These are phyloP conservation scores for Penicillium polonicum DNA, from an alignment of 2,329 filamentous ascomycete species.

Conservation along the genomic window DNA sequence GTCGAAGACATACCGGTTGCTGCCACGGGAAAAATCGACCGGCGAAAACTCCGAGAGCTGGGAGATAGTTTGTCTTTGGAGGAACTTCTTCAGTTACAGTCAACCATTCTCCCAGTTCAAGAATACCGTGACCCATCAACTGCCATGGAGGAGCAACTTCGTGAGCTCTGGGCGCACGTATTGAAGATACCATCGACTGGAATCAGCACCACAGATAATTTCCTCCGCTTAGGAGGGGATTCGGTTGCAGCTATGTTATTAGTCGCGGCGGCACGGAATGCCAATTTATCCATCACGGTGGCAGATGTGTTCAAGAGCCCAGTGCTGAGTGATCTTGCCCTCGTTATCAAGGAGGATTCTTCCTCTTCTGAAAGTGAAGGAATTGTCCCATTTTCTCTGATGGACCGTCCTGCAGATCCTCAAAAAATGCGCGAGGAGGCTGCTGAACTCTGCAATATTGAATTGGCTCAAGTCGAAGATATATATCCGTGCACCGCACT, in stretches of 20 bases:
- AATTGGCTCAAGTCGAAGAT: background rate
- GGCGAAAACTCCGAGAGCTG: background rate
- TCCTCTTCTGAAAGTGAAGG: background rate
- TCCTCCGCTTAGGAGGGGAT: background rate
- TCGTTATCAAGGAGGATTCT: background rate
- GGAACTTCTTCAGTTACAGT: background rate
- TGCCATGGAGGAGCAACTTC: background rate
- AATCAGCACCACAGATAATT: background rate
- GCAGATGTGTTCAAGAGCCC: background rate
- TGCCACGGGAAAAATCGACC: background rate
- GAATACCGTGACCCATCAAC: background rate
- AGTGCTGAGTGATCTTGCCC: background rate
- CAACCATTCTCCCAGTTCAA: background rate
- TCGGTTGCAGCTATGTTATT: background rate
- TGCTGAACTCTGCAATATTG: background rate
- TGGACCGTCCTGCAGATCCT: background rate
- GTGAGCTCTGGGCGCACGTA: background rate
- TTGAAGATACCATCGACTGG: background rate
- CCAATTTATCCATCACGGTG: background rate
- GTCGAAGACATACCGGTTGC: background rate
- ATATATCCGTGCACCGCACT: background rate
- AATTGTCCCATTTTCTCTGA: background rate
- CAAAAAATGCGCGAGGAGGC: background rate
- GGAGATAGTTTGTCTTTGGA: background rate
- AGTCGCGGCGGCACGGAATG: background rate